Base-by-base conservation (phyloP, 768 basidiomycete genomes). In the Suillus hirtellus region DNA sequence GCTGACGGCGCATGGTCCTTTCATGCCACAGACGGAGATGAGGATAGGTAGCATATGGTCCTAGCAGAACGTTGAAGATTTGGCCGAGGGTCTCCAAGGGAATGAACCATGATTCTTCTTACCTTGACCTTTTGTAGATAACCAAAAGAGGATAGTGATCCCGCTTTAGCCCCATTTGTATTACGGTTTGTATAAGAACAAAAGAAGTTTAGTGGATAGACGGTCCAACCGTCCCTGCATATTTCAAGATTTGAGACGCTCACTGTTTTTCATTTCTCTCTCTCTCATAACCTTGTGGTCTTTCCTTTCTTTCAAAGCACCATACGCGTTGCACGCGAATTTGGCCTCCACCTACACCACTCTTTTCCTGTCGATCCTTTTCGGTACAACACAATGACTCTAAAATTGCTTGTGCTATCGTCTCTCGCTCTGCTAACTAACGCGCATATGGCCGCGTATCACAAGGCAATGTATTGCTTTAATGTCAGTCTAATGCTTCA, bases 391-490 rank as follows among this genome's bases (percentile, higher is more conserved):
- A 27, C 56, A 19, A 58, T 58, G 56, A 17, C 56, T 58, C 17
- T 19, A 24, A 58, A 42, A 27, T 58, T 42, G 17, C 38, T 58
- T 27, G 24, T 6, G 5, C 24, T 58, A 42, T 58, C 24, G 38
- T 58, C 63, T 17, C 59, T 65, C 38, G 49, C 35, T 50, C 5
- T 55, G 56, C 53, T 72, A 17, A 75, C 70, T 37, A 68, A 70
- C 27, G 81, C 80, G 37, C 82, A 84, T 71, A 64, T 84, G 60
- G 79, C 78, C 42, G 74, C 80, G 10, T 83, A 71, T 67, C 68
- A 75, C 62, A 72, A 76, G 65, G 77, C 76, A 47, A 84, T 83
- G 82, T 84, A 78, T 66, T 81, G 80, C 63, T 60, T 78, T 4
- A 78, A 82, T 67, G 82, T 82, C 1, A 46, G 56, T 56, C 34